Evolutionary conservation across 768 basidiomycete genomes (phyloP).

Genomic region (Coprinopsis marcescibilis): DNA sequence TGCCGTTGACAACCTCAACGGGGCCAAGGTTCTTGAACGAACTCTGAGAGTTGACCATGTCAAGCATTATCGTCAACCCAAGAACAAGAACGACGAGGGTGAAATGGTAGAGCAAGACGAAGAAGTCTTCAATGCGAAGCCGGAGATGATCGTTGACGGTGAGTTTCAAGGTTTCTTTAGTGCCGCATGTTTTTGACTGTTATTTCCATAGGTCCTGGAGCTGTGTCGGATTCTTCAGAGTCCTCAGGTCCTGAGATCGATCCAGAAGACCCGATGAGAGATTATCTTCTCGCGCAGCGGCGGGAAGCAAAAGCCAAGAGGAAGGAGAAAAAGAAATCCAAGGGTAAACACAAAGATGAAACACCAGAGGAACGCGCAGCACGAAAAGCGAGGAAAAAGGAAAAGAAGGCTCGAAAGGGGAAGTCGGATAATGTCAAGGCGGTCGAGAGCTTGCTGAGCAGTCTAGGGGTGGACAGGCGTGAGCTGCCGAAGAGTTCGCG

Average conservation of each 20-base stretch:
- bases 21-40: conserved; percentile 79
- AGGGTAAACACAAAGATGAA: conserved; percentile 67
- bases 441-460: conserved; percentile 61
- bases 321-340: conserved; percentile 49
- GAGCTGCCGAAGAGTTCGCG: conserved; percentile 15
- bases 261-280: conserved; percentile 97
- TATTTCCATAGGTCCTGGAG: conserved; percentile 37
- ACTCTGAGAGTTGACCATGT: conserved; percentile 91
- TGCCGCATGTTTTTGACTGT: conserved; percentile 6
- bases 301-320: conserved; percentile 66
- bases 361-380: conserved; percentile 74
- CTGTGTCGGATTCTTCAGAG: conserved; percentile 59
- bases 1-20: conserved; percentile 98
- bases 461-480: conserved; percentile 32
- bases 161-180: conserved; percentile 13
- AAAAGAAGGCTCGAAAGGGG: conserved; percentile 39
- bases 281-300: conserved; percentile 76
- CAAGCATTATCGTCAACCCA: conserved; percentile 87
- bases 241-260: conserved; percentile 69
- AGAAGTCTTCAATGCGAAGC: conserved; percentile 84
- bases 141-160: conserved; percentile 65
- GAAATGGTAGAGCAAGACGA: conserved; percentile 83
- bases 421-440: conserved; percentile 61
- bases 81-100: conserved; percentile 70
- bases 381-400: conserved; percentile 69